Percentiles rank a stretch among this genome's conserved stretches.
Evolutionary conservation across 2,329 filamentous ascomycete genomes (phyloP).

Genomic region (Fusarium sp.): DNA sequence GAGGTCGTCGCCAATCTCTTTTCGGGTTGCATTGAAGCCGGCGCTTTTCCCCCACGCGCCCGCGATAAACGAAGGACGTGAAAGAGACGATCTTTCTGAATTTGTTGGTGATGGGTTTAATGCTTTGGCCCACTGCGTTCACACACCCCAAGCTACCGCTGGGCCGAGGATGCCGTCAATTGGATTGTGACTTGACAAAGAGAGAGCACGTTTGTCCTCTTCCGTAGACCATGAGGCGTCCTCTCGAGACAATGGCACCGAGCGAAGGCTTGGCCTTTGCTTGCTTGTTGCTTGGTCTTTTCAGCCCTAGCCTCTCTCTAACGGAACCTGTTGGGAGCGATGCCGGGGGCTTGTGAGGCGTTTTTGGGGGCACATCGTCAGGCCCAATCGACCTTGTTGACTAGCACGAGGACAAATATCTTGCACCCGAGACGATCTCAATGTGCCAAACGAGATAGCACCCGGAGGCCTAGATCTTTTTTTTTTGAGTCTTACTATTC

Average conservation of each 20-base stretch:
- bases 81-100: not conserved
- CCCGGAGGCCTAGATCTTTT: not conserved
- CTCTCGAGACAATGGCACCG: not conserved
- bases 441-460: not conserved
- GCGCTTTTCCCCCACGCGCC: not conserved
- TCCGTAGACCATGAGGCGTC: not conserved
- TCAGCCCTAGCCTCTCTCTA: not conserved
- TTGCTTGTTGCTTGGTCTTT: not conserved
- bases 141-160: not conserved
- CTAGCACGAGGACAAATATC: not conserved
- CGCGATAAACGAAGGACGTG: not conserved
- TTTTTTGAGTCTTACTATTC: too few species aligned
- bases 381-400: not conserved
- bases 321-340: not conserved
- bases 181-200: not conserved
- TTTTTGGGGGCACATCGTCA: not conserved
- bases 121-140: not conserved
- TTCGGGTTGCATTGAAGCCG: not conserved
- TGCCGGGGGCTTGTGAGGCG: not conserved
- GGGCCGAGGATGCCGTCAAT: not conserved
- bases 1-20: slow-evolving; percentile 1
- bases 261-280: not conserved
- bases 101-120: not conserved
- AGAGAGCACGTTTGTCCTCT: not conserved
- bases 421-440: slow-evolving; percentile 6